phyloP scores from a whole-genome alignment of 441 rosid species.

The Corymbia calophylla region DNA sequence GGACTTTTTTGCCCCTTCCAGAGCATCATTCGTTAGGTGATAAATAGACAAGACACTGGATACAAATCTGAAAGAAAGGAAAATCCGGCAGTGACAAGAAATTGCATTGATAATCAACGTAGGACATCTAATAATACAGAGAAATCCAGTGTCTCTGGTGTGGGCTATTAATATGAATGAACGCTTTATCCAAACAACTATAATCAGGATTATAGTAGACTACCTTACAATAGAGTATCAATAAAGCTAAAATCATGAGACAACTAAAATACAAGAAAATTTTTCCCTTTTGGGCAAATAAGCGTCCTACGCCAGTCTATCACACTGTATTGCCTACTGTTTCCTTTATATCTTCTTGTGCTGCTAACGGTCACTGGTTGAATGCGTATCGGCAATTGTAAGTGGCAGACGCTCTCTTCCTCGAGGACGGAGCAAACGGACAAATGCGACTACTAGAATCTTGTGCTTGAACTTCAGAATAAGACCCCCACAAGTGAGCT shows the following conservation, averaged over 20 bases:
- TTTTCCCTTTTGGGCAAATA: background rate
- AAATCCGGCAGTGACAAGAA: too few species aligned
- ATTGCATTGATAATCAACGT: too few species aligned
- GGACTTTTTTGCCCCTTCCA: background rate
- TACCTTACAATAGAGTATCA: too few species aligned
- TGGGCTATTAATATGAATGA: too few species aligned
- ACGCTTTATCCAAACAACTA: too few species aligned
- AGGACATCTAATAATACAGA: too few species aligned
- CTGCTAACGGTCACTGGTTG: background rate
- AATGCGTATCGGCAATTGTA: background rate
- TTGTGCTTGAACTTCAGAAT: background rate
- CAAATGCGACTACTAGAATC: background rate
- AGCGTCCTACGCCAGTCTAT: background rate
- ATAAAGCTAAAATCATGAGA: slow-evolving; percentile 20
- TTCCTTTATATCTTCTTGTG: background rate
- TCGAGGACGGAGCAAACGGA: background rate
- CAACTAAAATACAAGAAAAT: too few species aligned
- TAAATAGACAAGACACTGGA: background rate
- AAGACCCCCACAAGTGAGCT: background rate
- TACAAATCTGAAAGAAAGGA: background rate
- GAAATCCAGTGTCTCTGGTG: too few species aligned
- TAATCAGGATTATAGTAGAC: background rate
- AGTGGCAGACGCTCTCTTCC: background rate
- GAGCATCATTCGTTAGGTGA: too few species aligned
- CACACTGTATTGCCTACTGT: background rate